Evolutionary conservation across 208 protist genomes (phyloP).

Genomic region (Leishmania turanica): DNA sequence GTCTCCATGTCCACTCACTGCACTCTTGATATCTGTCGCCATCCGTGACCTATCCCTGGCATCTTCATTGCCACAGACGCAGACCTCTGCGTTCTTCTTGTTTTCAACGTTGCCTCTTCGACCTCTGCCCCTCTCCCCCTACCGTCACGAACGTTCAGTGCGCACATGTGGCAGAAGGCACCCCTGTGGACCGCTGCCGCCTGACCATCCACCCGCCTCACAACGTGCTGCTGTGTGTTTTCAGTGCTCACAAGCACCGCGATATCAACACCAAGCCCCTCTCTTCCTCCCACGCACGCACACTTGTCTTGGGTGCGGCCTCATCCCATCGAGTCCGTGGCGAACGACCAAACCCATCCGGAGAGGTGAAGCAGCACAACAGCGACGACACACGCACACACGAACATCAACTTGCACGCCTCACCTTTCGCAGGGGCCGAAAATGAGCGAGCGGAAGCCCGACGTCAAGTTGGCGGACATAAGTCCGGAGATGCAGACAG

Average conservation of each 20-base stretch:
- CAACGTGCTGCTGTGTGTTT: not conserved
- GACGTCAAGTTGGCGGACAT: conserved; percentile 96
- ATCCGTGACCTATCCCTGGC: not conserved
- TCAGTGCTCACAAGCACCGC: not conserved
- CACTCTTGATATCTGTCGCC: not conserved
- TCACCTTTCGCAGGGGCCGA: not conserved
- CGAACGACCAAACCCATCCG: not conserved
- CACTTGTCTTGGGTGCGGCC: not conserved
- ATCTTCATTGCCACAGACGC: not conserved
- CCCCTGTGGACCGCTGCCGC: not conserved
- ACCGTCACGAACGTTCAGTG: not conserved
- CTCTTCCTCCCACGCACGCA: not conserved
- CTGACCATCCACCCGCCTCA: not conserved
- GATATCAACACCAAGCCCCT: not conserved
- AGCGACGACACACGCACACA: not conserved
- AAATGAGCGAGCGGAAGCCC: conserved; percentile 84
- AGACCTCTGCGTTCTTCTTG: not conserved
- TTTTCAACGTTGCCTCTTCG: not conserved
- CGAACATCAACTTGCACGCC: not conserved
- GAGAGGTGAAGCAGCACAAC: not conserved
- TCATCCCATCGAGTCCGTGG: not conserved
- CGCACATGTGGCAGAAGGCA: not conserved
- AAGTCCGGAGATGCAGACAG: conserved; percentile 96
- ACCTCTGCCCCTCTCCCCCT: not conserved
- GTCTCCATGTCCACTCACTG: not conserved